Evolutionary conservation across 768 basidiomycete genomes (phyloP).

Genomic region (Exidia glandulosa): DNA sequence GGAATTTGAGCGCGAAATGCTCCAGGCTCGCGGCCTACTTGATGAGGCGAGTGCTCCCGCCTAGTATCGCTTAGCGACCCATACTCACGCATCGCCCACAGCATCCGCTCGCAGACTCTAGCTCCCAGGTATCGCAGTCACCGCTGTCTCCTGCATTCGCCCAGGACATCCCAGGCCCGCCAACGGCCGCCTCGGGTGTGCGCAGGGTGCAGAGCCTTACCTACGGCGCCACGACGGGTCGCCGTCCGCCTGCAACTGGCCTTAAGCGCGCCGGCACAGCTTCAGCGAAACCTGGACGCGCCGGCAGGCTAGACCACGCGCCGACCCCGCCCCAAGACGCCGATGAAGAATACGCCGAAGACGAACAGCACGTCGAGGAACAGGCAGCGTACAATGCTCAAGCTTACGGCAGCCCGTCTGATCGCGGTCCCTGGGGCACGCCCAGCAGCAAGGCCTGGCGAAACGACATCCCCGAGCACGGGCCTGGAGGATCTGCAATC

Average conservation of each 20-base stretch:
- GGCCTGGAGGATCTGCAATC: slow-evolving; percentile 26
- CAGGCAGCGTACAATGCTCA: slow-evolving; percentile 27
- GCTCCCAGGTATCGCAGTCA: slow-evolving; percentile 34
- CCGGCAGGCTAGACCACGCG: slow-evolving; percentile 9
- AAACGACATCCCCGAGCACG: not conserved
- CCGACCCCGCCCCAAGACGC: slow-evolving; percentile 31
- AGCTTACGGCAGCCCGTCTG: slow-evolving; percentile 38
- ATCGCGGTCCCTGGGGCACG: slow-evolving; percentile 52
- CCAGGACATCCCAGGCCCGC: slow-evolving; percentile 50
- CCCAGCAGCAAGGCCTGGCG: slow-evolving; percentile 51
- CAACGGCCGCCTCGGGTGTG: slow-evolving; percentile 58
- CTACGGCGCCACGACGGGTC: slow-evolving; percentile 14
- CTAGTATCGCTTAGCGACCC: slow-evolving; percentile 16
- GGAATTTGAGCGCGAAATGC: slow-evolving; percentile 66
- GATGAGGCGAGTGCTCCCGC: slow-evolving; percentile 8
- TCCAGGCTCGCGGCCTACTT: slow-evolving; percentile 29
- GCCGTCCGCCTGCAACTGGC: slow-evolving; percentile 22
- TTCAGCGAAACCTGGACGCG: slow-evolving; percentile 13
- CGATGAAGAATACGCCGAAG: slow-evolving; percentile 44
- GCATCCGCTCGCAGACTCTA: slow-evolving; percentile 41
- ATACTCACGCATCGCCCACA: slow-evolving; percentile 15
- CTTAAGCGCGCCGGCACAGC: slow-evolving; percentile 66
- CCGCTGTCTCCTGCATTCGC: slow-evolving; percentile 57
- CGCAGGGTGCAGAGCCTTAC: slow-evolving; percentile 75
- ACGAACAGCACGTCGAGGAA: slow-evolving; percentile 37